Base-by-base conservation (phyloP, 805 yeast genomes). In the Candida methanosorbosa region DNA sequence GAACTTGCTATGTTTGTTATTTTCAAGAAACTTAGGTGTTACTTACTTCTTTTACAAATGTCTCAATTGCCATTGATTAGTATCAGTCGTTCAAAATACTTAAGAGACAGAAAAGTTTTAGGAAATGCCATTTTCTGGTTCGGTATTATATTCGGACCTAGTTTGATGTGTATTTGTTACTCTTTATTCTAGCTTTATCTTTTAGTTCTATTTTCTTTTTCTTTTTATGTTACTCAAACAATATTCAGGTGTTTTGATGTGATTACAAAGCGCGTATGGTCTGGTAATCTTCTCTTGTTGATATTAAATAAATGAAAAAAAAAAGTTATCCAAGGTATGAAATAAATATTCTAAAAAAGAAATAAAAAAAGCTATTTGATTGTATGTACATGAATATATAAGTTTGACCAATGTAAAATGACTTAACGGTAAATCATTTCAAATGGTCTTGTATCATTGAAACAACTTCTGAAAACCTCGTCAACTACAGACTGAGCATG, bases 361-460 rank as follows among this genome's bases (percentile, higher is more conserved):
- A 9, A 21, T 21, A 21, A 9, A n/a, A n/a, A n/a, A n/a, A n/a
- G n/a, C n/a, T n/a, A n/a, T n/a, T n/a, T n/a, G n/a, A 14, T 26
- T 26, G 15, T 26, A 8, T 29, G 18, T 29, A 29, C 31, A 29
- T 18, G 31, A 4, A 18, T 11, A 11, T 18, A 5, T 18, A 17
- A 11, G 5, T 23, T 7, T 23, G 18, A 14, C n/a, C n/a, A 18
- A 27, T 17, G n/a, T 17, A 5, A 9, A 5, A 9, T 29, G 18
- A 20, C n/a, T 53, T 59, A 81, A 40, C 86, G 68, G 54, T 85
- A 92, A 24, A 92, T 88, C 50, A 84, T 79, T 48, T 92, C 97
- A 58, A 86, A 92, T 1, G 98, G 98, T 49, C 98, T 67, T 2
- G 97, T 90, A 52, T 92, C 98, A 49, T 78, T 80, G 54, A 87